These are phyloP conservation scores for Seiridium cupressi DNA, from an alignment of 2,329 filamentous ascomycete genomes.

Conservation along the genomic window DNA sequence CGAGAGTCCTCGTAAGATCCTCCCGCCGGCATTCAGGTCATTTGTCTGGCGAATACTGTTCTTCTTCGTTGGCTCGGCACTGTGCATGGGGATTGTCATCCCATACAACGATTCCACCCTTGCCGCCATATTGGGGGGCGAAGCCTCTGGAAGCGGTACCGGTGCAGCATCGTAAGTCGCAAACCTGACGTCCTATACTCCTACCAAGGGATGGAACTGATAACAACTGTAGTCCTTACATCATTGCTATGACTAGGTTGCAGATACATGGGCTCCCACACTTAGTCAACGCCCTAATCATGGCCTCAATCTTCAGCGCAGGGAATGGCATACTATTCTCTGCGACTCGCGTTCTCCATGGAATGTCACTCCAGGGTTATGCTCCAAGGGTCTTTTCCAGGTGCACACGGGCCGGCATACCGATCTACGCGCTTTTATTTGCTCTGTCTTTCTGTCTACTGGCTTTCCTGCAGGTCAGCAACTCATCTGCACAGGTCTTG, in stretches of 20 bases:
- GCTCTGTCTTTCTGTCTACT: conserved; percentile 54
- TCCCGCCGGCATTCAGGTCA: conserved; percentile 87
- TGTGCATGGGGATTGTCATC: conserved; percentile 60
- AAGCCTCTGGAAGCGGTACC: too few species aligned
- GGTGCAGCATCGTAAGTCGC: too few species aligned
- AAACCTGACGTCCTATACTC: too few species aligned
- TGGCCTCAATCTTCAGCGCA: conserved; percentile 34
- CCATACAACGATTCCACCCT: too few species aligned
- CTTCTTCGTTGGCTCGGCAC: conserved; percentile 84
- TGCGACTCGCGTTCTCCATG: conserved; percentile 42
- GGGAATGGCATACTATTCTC: conserved; percentile 43
- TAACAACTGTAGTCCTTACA: conserved; percentile 10
- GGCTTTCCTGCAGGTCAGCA: conserved; percentile 61
- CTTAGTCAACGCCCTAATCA: conserved; percentile 34
- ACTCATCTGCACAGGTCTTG: conserved; percentile 15
- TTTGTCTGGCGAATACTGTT: conserved; percentile 92
- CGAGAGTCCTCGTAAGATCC: conserved; percentile 73
- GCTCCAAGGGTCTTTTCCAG: conserved; percentile 42
- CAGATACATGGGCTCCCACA: conserved; percentile 15
- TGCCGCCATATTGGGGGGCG: too few species aligned
- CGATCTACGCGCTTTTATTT: conserved; percentile 19
- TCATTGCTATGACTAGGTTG: conserved; percentile 6
- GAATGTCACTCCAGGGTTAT: conserved; percentile 43
- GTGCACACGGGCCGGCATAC: conserved; percentile 43
- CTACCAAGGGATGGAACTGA: too few species aligned